These are phyloP conservation scores for Sarcocystis neurona DNA, from an alignment of 169 alveolate genomes.

Conservation along the genomic window DNA sequence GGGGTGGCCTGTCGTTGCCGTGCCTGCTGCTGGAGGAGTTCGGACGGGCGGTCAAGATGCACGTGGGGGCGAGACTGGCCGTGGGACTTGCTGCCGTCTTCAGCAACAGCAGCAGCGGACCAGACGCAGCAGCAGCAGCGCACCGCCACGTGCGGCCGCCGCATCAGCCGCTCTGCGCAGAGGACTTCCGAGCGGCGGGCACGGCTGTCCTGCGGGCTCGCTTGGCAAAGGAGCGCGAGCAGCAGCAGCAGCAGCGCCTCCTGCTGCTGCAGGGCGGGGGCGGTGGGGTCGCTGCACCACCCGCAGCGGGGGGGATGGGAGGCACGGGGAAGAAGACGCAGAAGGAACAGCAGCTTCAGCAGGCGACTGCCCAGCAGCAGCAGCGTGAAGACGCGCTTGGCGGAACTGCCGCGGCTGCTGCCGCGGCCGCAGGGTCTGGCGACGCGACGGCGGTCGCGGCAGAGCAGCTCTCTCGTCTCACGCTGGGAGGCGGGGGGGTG, in stretches of 20 bases:
- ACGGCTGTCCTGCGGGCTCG: background rate
- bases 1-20: background rate
- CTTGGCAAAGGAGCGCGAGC: background rate
- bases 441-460: too few species aligned
- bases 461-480: too few species aligned
- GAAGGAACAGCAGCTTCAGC: too few species aligned
- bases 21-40: constrained; percentile 32
- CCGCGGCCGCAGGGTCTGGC: too few species aligned
- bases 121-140: constrained; percentile 31
- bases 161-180: constrained; percentile 19
- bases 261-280: background rate
- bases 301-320: background rate
- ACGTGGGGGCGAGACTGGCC: background rate
- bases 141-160: constrained; percentile 9
- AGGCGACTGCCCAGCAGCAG: constrained; percentile 4
- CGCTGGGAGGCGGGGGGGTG: too few species aligned
- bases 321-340: background rate
- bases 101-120: background rate
- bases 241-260: background rate
- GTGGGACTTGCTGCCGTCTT: too few species aligned
- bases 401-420: too few species aligned
- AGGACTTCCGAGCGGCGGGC: constrained; percentile 19
- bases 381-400: too few species aligned
- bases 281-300: background rate
- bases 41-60: constrained; percentile 5